Evolutionary conservation across 495 filamentous ascomycete genomes (phyloP).

Genomic region (Annulohypoxylon maeteangense): DNA sequence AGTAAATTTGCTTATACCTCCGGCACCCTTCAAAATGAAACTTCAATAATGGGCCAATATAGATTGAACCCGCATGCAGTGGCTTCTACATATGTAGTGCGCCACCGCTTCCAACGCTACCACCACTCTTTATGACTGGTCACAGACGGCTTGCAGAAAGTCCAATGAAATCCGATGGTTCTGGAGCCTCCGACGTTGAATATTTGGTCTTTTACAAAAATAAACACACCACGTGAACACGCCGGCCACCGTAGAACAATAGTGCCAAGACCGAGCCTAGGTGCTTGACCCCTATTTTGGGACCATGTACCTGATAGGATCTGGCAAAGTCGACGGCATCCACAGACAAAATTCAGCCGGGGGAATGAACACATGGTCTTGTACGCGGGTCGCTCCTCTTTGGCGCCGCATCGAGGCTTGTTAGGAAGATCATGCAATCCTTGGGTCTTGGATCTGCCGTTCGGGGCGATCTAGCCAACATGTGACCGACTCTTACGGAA

Average conservation of each 20-base stretch:
- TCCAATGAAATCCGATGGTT: slow-evolving; percentile 25
- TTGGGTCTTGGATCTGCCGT: slow-evolving; percentile 29
- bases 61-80: slow-evolving; percentile 25
- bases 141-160: slow-evolving; percentile 22
- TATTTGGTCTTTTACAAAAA: slow-evolving; percentile 30
- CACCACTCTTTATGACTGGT: slow-evolving; percentile 26
- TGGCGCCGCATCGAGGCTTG: slow-evolving; percentile 37
- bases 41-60: slow-evolving; percentile 14
- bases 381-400: slow-evolving; percentile 17
- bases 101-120: slow-evolving; percentile 25
- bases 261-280: slow-evolving; percentile 35
- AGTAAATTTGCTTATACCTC: slow-evolving; percentile 12
- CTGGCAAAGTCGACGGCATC: slow-evolving; percentile 8
- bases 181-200: slow-evolving; percentile 33
- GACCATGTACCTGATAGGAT: slow-evolving; percentile 26
- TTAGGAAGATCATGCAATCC: slow-evolving; percentile 37
- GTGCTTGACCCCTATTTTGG: slow-evolving; percentile 22
- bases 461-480: slow-evolving; percentile 31
- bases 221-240: slow-evolving; percentile 41
- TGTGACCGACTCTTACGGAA: slow-evolving; percentile 38
- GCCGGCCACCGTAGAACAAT: slow-evolving; percentile 19
- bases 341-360: slow-evolving; percentile 24
- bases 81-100: slow-evolving; percentile 23
- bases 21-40: slow-evolving; percentile 10
- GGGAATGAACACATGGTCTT: slow-evolving; percentile 25